Evolutionary conservation across 2,329 filamentous ascomycete species (phyloP), one percentile per base, ranked within the genome.

Genomic region (Laburnicola sp.): DNA sequence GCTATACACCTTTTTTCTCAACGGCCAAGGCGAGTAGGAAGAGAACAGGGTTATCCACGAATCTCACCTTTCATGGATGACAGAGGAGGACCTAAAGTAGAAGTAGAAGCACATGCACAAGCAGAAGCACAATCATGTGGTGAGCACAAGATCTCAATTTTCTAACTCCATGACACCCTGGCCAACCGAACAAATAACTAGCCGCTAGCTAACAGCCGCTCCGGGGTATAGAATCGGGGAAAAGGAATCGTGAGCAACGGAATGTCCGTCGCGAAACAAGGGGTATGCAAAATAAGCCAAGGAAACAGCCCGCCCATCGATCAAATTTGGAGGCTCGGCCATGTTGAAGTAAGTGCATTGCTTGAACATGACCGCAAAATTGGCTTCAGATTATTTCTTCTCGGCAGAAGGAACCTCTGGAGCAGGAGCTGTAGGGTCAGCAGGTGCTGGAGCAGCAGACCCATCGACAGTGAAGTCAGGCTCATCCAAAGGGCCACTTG

Each of bases 401-500:
- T 62, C 52, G 16, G 51, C 48, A 38, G 58, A 54, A 27, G 51
- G 42, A 21, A 59, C 37, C 4, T 48, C 38, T 22, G 60, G 27
- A 16, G 53, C 53, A 22, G 58, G 50, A 34, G 64, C 56, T 10
- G 58, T 45, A 50, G 56, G 36, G 25, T 46, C 53, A 6, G 53
- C 37, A 32, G 45, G 4, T 2, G 49, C 30, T n/a, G 51, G 49
- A 28, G 51, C 48, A 32, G 58, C 38, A 6, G 51, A 43, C 6
- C 48, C 47, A 42, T 59, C 50, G n/a, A 57, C 45, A 32, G 54
- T 57, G 34, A 72, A 68, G 47, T 65, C 59, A 25, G 63, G 64
- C 44, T 70, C 60, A 23, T 71, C 69, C 60, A 74, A 51, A 7
- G 71, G 71, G 11, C 71, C 71, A 30, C 69, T 72, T 7, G 71